A percentile compares a stretch with the other conserved stretches of the same genome.
These are phyloP conservation scores for Colletotrichum camelliae DNA, from an alignment of 2,329 filamentous ascomycete genomes.

Conservation along the genomic window DNA sequence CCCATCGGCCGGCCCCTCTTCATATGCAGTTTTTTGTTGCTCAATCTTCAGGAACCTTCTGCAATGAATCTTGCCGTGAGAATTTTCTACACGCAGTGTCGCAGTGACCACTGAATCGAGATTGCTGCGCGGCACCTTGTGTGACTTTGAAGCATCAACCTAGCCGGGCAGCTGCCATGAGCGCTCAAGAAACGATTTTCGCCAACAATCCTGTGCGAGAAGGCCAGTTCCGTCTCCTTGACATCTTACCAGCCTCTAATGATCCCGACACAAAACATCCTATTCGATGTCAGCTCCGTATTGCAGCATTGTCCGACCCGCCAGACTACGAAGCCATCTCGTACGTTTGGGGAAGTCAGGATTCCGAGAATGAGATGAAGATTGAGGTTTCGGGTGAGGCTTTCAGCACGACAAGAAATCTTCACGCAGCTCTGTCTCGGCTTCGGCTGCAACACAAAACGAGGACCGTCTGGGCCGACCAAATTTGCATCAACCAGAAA, in stretches of 20 bases:
- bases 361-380: rapidly evolving
- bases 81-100: too few species aligned
- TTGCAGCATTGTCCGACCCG: not conserved
- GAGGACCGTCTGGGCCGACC: not conserved
- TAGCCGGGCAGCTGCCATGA: too few species aligned
- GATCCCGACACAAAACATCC: rapidly evolving
- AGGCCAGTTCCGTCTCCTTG: rapidly evolving
- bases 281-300: not conserved
- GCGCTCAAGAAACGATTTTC: too few species aligned
- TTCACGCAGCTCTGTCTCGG: not conserved
- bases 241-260: rapidly evolving
- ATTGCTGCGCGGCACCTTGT: too few species aligned
- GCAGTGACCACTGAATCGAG: too few species aligned
- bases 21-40: too few species aligned
- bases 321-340: not conserved
- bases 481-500: not conserved
- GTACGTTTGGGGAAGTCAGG: not conserved
- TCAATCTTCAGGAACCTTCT: too few species aligned
- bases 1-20: too few species aligned
- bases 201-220: too few species aligned
- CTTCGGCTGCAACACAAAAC: rapidly evolving
- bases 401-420: rapidly evolving
- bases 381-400: not conserved
- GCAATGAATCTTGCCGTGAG: too few species aligned
- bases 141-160: too few species aligned